A percentile compares a stretch with the other conserved stretches of the same genome.
These are phyloP conservation scores for Lupinus albus DNA, from an alignment of 306 rosid species.

Conservation along the genomic window DNA sequence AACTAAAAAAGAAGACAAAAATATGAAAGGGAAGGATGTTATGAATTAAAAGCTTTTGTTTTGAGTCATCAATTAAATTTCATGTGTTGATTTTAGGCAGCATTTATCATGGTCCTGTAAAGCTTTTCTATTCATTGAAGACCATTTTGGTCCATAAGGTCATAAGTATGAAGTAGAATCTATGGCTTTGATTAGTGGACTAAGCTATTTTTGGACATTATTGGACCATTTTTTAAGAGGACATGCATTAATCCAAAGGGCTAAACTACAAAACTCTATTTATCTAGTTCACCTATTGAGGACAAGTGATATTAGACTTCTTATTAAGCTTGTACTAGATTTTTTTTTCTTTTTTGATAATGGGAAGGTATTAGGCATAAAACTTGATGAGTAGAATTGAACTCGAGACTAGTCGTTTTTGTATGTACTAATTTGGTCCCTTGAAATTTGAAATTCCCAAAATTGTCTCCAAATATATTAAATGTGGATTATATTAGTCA, in stretches of 20 bases:
- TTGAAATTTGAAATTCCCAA: no score
- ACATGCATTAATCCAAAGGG: constrained; percentile 46
- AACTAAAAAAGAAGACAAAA: constrained; percentile 3
- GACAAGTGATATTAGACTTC: constrained; percentile 39
- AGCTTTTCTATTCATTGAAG: constrained; percentile 38
- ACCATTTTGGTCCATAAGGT: constrained; percentile 41
- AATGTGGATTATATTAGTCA: no score
- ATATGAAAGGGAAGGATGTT: constrained; percentile 22
- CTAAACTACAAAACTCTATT: not conserved
- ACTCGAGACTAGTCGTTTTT: no score
- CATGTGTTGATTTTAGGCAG: constrained; percentile 35
- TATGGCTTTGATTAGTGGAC: constrained; percentile 50
- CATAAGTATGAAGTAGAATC: constrained; percentile 30
- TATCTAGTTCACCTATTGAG: constrained; percentile 22
- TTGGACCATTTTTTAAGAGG: constrained; percentile 49
- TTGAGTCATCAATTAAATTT: constrained; percentile 53
- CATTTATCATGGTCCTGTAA: constrained; percentile 27
- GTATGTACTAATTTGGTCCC: no score
- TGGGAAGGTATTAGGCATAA: no score
- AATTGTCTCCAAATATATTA: no score
- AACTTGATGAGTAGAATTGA: no score
- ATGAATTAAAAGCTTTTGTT: constrained; percentile 36
- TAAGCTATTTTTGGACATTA: constrained; percentile 33
- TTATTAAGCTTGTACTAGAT: not conserved
- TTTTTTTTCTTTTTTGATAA: not conserved